Conservation (phyloP, 1,139 yeast genomes). For the Suhomyces atakaporum region DNA sequence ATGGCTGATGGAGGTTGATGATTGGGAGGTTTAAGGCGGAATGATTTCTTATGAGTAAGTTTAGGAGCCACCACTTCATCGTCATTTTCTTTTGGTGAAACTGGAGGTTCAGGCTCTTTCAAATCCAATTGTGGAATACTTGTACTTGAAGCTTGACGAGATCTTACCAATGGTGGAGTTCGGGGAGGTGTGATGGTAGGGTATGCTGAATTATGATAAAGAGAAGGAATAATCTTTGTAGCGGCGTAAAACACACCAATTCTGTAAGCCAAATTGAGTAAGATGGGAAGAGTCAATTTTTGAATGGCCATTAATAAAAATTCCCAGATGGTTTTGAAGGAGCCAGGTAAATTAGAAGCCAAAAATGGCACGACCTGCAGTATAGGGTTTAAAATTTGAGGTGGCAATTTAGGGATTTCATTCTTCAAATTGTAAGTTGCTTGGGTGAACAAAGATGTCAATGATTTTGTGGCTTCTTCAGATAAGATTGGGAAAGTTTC, state of each 20-base stretch:
- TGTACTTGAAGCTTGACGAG: constrained; percentile 23
- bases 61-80: constrained; percentile 3
- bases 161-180: constrained; percentile 23
- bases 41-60: constrained; percentile 11
- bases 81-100: constrained; percentile 1
- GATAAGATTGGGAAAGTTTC: constrained; percentile 86
- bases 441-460: constrained; percentile 39
- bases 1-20: constrained; percentile 44
- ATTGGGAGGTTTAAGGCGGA: constrained; percentile 22
- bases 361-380: constrained; percentile 47
- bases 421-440: constrained; percentile 40
- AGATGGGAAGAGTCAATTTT: constrained; percentile 78
- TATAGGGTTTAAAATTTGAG: constrained; percentile 41
- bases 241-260: constrained; percentile 90
- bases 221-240: constrained; percentile 85
- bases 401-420: constrained; percentile 44
- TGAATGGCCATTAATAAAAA: constrained; percentile 68
- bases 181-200: constrained; percentile 27
- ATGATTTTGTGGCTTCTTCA: constrained; percentile 46
- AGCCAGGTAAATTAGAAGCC: constrained; percentile 57
- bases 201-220: constrained; percentile 46
- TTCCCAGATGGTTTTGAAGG: constrained; percentile 67
- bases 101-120: constrained; percentile 6
- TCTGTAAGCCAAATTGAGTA: constrained; percentile 80
- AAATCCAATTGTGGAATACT: constrained; percentile 8